Base-by-base conservation (phyloP, 1,284 basidiomycete genomes). In the Caloboletus firmus region DNA sequence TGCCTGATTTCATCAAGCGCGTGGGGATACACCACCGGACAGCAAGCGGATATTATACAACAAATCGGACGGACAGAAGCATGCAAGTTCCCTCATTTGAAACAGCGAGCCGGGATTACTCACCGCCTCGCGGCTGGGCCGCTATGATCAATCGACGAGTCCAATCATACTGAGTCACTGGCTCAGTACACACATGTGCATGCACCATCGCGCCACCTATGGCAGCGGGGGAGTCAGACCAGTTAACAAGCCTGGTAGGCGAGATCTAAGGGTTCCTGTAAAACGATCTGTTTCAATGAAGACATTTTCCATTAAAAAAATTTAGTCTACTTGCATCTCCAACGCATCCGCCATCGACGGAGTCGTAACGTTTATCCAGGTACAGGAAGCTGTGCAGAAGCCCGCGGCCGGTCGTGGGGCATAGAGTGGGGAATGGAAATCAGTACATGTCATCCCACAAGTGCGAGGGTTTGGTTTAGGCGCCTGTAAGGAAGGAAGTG, bases 341-440 rank as follows among this genome's bases (percentile, higher is more conserved):
- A 56, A 42, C 5, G 52, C 40, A 68, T 70, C 68, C 68, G 67
- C 66, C 65, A 49, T 58, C 17, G 59, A 68, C 63, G 68, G 67
- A 62, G 40, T 18, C 49, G 52, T 24, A 54, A 48, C 45, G 34
- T 45, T 56, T 17, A 43, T 45, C 30, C 37, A 54, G 50, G 45
- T 45, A 55, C 50, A 51, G 52, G 56, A 58, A 42, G 24, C 37
- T 28, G 22, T 43, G 51, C 24, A 43, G 58, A 57, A 58, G 52
- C 40, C 54, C 55, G 53, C 45, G 46, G 41, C 41, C n/a, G n/a
- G n/a, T n/a, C n/a, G n/a, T 43, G 61, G 64, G 67, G 47, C 7
- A 45, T 68, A 64, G 49, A 52, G 53, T 43, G n/a, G 64, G 62
- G n/a, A 31, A 50, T 18, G 48, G 52, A 56, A 55, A 56, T 54